Evolutionary conservation across 2,329 filamentous ascomycete genomes (phyloP), one percentile per base, ranked within the genome.

Genomic region (Thermoascus crustaceus): DNA sequence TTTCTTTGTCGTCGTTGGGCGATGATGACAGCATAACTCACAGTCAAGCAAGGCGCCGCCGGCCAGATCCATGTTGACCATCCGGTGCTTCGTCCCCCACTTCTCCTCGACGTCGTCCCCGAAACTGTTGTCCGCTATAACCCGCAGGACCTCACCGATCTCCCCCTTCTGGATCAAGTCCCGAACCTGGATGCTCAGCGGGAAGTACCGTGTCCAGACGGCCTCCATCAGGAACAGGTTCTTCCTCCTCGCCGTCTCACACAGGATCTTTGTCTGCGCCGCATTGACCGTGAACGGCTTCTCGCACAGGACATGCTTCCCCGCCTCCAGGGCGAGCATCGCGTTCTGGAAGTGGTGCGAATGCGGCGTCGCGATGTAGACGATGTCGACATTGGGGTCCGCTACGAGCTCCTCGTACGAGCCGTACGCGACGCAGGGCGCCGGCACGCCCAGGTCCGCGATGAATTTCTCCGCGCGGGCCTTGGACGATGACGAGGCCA

Each of bases 311-410:
- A 94, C 85, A 51, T 89, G 74, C 71, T 94, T 94, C 52, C 85
- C 83, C 5, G 82, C 83, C 46, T 85, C 75, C 24, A 94, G 71
- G 27, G 80, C 82, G n/a, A 93, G 73, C 76, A 87, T 85, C 44
- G 78, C 75, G 63, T 94, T 89, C 60, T 93, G 85, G 67, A 88
- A 94, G 67, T 94, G 87, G 60, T 94, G 87, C 50, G 83, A 88
- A 66, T 94, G 87, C 10, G 87, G 87, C 3, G 87, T 94, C 16
- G 85, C 86, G 37, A 94, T 76, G 61, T 94, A 94, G 63, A 94
- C 65, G 49, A 93, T 84, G 59, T 94, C 84, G 46, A 94, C 75
- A 50, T 85, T 74, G 5, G 80, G 67, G 56, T 94, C 85, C 33
- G 75, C 73, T 17, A 89, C 85, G 18, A 94, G 74, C 56, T 87